Evolutionary conservation across 768 basidiomycete species (phyloP), one percentile per base, ranked within the genome.

Genomic region (Dictyophora rubrovolvata): DNA sequence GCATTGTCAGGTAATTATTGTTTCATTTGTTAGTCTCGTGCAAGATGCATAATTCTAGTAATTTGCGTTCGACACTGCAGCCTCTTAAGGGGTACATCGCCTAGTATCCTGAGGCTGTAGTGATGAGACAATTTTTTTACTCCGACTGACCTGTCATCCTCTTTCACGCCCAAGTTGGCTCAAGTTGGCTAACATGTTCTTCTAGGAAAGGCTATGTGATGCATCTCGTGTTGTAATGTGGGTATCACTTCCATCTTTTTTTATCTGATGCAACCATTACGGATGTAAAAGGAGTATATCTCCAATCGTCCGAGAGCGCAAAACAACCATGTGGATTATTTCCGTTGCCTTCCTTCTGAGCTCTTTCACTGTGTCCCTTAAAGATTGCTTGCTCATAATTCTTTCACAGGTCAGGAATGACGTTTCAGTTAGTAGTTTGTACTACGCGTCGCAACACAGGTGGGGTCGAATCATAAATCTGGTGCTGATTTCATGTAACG

Each of bases 311-410:
- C 57, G 50, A 59, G 57, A 59, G 57, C 57, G 57, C 57, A 59
- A 51, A 59, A 59, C 20, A 47, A 42, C 57, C 57, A 59, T 59
- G 57, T 59, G 57, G 57, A 59, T 51, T 59, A n/a, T 51, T 59
- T 59, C 57, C 57, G 57, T 59, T 59, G 57, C 57, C 57, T 59
- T 59, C 57, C 57, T 59, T 59, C 57, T 59, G 57, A 59, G 11
- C 4, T n/a, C 10, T 12, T 42, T 42, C 4, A 4, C 42, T 14
- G 4, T n/a, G 12, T 12, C n/a, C 14, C n/a, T 42, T 42, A 14
- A n/a, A n/a, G 3, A 42, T 42, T 42, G n/a, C n/a, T 42, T n/a
- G n/a, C 42, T 42, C 42, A 42, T 2, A n/a, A 2, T 14, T 14
- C 4, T 42, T 12, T n/a, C 42, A 42, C 42, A 42, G 42, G n/a